These are phyloP conservation scores for Phyllostachys edulis DNA, from an alignment of 176 grass and related monocot genomes.

Conservation along the genomic window DNA sequence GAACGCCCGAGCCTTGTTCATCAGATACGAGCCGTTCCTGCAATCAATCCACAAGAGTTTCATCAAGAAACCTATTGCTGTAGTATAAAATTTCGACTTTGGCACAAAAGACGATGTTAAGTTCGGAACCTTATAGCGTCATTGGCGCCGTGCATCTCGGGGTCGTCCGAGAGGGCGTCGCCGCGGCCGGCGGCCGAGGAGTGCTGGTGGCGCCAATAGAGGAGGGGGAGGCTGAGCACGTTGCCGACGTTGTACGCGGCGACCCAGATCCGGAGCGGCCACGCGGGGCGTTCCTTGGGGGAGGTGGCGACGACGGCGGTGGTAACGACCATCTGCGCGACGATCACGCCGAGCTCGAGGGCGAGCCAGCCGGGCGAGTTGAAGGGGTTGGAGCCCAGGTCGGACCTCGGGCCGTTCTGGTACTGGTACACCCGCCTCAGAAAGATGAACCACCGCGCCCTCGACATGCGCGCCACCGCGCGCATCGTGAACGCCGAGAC, in stretches of 20 bases:
- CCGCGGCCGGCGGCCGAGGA: conserved; percentile 12
- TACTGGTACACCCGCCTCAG: conserved; percentile 87
- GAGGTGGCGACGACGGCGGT: conserved; percentile 51
- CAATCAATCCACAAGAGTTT: background rate
- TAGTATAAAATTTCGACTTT: background rate
- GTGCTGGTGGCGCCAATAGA: conserved; percentile 87
- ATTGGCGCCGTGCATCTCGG: conserved; percentile 52
- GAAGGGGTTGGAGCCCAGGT: conserved; percentile 88
- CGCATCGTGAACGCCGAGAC: conserved; percentile 50
- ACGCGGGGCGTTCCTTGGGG: conserved; percentile 62
- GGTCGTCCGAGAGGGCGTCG: conserved; percentile 25
- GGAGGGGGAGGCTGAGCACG: conserved; percentile 84
- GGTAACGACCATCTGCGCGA: conserved; percentile 56
- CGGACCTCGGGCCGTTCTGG: conserved; percentile 87
- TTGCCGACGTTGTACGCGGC: conserved; percentile 82
- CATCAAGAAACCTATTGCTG: background rate
- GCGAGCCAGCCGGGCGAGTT: conserved; percentile 80
- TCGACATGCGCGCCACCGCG: conserved; percentile 59
- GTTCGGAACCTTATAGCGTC: conserved; percentile 52
- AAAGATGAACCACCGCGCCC: conserved; percentile 94
- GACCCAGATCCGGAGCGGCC: conserved; percentile 91
- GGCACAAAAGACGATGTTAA: background rate
- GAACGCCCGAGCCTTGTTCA: conserved; percentile 84
- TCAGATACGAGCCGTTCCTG: conserved; percentile 65
- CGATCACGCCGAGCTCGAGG: conserved; percentile 59